Percentiles rank a stretch among this genome's conserved stretches.
These are phyloP conservation scores for Penicillium sp. DNA, from an alignment of 2,329 filamentous ascomycete genomes.

Conservation along the genomic window DNA sequence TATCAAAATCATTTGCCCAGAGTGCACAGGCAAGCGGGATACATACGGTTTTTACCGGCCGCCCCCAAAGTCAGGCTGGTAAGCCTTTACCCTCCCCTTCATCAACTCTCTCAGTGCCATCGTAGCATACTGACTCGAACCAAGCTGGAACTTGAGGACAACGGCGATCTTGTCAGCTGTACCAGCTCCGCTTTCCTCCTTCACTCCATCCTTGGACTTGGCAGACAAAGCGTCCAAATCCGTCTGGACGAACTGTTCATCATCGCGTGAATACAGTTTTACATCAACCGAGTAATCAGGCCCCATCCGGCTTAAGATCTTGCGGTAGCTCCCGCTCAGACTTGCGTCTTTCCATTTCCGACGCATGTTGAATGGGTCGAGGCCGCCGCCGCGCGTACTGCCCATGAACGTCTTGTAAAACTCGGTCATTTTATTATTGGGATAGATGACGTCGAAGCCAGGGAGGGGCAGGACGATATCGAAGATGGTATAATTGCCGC, in stretches of 20 bases:
- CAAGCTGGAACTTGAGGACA: constrained; percentile 74
- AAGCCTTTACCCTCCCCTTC: constrained; percentile 67
- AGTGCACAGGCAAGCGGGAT: background rate
- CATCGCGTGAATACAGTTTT: constrained; percentile 65
- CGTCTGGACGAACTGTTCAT: constrained; percentile 86
- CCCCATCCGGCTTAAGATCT: constrained; percentile 75
- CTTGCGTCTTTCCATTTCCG: constrained; percentile 85
- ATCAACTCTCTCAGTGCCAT: constrained; percentile 82
- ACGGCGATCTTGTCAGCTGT: constrained; percentile 64
- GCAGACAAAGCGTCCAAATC: constrained; percentile 72
- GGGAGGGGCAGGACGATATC: constrained; percentile 93
- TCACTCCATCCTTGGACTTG: constrained; percentile 37
- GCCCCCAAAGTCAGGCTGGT: constrained; percentile 66
- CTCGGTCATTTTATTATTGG: constrained; percentile 77
- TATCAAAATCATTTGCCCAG: too few species aligned
- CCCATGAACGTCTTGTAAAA: constrained; percentile 90
- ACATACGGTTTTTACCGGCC: constrained; percentile 33
- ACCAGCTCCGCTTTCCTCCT: constrained; percentile 24
- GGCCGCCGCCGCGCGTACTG: constrained; percentile 72
- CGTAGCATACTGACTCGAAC: constrained; percentile 81
- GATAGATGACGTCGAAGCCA: constrained; percentile 88
- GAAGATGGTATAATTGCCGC: constrained; percentile 78
- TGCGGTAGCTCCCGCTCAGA: constrained; percentile 85
- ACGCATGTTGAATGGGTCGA: constrained; percentile 87
- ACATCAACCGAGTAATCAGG: constrained; percentile 69